Base-by-base conservation (phyloP, 2,329 filamentous ascomycete genomes). In the Colletotrichum tofieldiae region DNA sequence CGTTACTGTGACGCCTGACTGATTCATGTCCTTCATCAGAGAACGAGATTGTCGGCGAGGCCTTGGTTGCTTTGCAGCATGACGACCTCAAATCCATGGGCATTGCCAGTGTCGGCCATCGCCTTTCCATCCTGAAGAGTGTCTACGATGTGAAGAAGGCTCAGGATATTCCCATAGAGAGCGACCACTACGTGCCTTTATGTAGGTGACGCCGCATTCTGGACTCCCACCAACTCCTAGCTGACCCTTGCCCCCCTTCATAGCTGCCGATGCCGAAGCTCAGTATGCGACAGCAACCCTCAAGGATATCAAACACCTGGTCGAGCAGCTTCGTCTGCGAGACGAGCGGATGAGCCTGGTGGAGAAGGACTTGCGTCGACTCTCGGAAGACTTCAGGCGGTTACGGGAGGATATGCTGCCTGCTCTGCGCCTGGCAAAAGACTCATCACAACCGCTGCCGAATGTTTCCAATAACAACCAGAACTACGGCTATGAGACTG, bases 121-220 rank as follows among this genome's bases (percentile, higher is more conserved):
- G 96, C 72, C 87, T 99, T 77, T 97, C 95, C 29, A 97, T 99
- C 70, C 88, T 99, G 71, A 98, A 98, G 85, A 95, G 92, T 78
- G 95, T 98, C 66, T 98, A 98, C 84, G 95, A 98, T 79, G 92
- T 96, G 79, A 99, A 99, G 85, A 93, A 96, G 81, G 94, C 94
- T 75, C 95, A 98, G 79, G 95, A 97, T 77, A 90, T 98, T 72
- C 93, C 94, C 20, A 90, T 98, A 77, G 96, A 98, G 79, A 92
- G 93, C 73, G 96, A 98, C 78, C 94, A 98, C 82, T 99, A 98
- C 81, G 89, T 98, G 63, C 96, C 96, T 47, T 86, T 96, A 62
- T 96, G 95, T 98, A 92, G 78, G 93, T 86, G 59, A 39, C 20
- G 52, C 64, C 39, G 51, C 61, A 75, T 58, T 75, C 43, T 63